Base-by-base conservation (phyloP, 768 basidiomycete species). In the Termitomyces sp. region DNA sequence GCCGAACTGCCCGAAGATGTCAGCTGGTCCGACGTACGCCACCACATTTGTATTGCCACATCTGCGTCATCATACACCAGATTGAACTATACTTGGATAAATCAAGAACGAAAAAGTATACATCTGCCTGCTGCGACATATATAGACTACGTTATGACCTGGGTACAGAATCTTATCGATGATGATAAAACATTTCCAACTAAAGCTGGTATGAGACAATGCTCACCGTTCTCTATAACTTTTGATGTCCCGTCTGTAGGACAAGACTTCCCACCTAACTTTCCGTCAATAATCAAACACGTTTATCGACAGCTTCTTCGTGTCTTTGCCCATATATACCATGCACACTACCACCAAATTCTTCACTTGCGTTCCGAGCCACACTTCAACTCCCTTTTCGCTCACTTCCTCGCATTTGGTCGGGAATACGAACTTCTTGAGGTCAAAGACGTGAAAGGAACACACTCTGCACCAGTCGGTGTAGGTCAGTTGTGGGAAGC, bases 131-230 rank as follows among this genome's bases (percentile, higher is more conserved):
- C 96, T 14, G 93, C 95, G 5, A 94, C 93, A 9, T 98, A 98
- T 73, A 94, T 98, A 61, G 97, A 98, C 78, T 98, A 96, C 69
- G 96, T 98, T 55, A 94, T 98, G 90, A 94, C 95, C 20, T 98
- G 95, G 93, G 83, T 97, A 5, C 96, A 98, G 69, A 95, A 95
- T 67, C 78, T 97, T 32, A 80, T 98, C 36, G 93, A 98, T 67
- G 95, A 98, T 73, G 94, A 97, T 65, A 81, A 76, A 59, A 84
- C 88, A 37, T 98, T 98, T 75, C 96, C 96, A 8, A 98, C 96
- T 24, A 98, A 97, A 74, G 86, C 90, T 51, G 92, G 94, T 92
- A 74, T 61, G 85, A 81, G 46, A 71, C 72, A 59, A 34, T 27
- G 26, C 32, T 46, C 13, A 18, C 34, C 31, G 13, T 13, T 20